Conservation (phyloP, 371 early-diverging fungal genomes). For the Mucor saturninus region DNA sequence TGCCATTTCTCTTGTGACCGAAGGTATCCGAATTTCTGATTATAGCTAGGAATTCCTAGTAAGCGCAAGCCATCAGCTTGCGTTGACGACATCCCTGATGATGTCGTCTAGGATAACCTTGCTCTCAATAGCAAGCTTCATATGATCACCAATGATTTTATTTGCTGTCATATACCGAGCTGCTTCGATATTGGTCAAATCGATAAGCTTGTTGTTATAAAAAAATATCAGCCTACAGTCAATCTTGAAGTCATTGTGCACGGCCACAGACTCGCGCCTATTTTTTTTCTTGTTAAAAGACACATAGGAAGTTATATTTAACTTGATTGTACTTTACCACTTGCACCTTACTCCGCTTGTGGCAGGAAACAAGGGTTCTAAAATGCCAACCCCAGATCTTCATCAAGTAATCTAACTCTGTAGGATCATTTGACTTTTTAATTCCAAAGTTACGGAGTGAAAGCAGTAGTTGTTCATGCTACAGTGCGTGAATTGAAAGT, state of each 20-base stretch:
- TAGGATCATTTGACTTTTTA: not conserved
- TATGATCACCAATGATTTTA: conserved; percentile 6
- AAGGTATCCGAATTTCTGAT: not conserved
- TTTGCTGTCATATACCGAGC: not conserved
- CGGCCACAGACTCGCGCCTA: not conserved
- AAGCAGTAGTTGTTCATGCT: not conserved
- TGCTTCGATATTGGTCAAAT: not conserved
- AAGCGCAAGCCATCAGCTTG: no score
- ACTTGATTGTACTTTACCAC: not conserved
- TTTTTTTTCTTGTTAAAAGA: not conserved
- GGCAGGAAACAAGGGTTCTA: not conserved
- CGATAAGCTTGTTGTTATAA: not conserved
- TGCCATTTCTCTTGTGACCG: not conserved
- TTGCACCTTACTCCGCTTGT: not conserved
- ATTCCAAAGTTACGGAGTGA: not conserved
- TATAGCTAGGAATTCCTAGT: not conserved
- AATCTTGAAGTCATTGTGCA: conserved; percentile 1
- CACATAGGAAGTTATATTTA: not conserved
- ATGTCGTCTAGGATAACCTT: conserved; percentile 1
- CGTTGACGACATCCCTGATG: no score
- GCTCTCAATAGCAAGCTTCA: conserved; percentile 7
- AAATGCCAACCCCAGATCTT: not conserved
- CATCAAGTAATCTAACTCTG: not conserved
- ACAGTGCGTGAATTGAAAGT: not conserved
- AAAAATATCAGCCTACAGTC: conserved; percentile 1